These are phyloP conservation scores for Asclepias syriaca DNA, from an alignment of 257 asterid species.

Conservation along the genomic window DNA sequence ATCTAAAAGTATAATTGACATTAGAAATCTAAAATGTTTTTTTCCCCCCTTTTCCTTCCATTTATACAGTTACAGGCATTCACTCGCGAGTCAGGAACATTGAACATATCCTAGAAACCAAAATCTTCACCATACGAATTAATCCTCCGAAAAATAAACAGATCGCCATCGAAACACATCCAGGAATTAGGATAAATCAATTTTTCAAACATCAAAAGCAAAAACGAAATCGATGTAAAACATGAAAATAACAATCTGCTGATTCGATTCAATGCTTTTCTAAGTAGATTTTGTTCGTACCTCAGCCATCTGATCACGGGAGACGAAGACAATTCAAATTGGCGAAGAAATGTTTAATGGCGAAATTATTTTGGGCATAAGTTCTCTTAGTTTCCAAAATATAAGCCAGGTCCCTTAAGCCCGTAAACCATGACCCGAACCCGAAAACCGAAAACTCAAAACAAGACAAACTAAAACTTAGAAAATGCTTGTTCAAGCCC, in stretches of 20 bases:
- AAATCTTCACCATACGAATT: neutral
- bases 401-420: neutral
- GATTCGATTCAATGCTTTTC: neutral
- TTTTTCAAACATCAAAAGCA: neutral
- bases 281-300: neutral
- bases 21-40: neutral
- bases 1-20: neutral
- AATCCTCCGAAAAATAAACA: neutral
- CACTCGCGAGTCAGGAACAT: neutral
- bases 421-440: neutral
- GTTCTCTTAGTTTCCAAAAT: neutral
- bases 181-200: neutral
- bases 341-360: neutral
- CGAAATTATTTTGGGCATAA: neutral
- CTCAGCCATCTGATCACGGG: constrained; percentile 7
- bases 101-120: neutral
- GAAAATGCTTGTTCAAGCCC: neutral
- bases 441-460: neutral
- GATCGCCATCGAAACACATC: neutral
- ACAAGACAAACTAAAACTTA: too few species aligned
- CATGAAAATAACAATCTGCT: neutral
- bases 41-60: too few species aligned
- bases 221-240: neutral
- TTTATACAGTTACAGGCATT: neutral
- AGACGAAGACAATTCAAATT: neutral